Base-by-base conservation (phyloP, 2,329 filamentous ascomycete genomes). In the Ambrosiella xylebori region DNA sequence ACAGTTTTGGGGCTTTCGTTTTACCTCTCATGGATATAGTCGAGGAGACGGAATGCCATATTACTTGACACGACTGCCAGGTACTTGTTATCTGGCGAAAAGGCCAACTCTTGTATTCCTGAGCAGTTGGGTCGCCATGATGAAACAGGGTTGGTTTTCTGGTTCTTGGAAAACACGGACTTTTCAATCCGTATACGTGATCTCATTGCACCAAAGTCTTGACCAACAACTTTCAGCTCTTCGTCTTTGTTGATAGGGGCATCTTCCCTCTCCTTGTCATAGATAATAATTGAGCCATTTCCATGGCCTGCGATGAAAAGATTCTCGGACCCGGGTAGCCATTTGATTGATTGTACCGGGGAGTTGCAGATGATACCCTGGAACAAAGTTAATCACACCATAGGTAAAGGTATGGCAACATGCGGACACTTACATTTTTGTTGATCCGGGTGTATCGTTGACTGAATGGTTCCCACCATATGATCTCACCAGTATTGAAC, bases 401-500 rank as follows among this genome's bases (percentile, higher is more conserved):
- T 41, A 11, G 7, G 7, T 17, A 13, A 1, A 35, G 15, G 15
- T 15, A 7, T 19, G 38, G 12, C 11, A 11, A 17, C 12, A n/a
- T 15, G 12, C 45, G 3, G 27, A n/a, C 44, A 60, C 41, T 27
- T 70, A 86, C 84, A 68, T 97, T 97, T 72, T 98, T 98, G 68
- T 98, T 98, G 65, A 98, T 77, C 17, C 93, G 83, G 2, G 88
- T 87, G 69, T 98, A 98, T 67, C 94, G 89, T 65, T 97, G 91
- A 44, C 89, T 91, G 65, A 96, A 87, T 9, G 93, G 90, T 70
- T 98, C 93, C 75, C 93, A 97, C 93, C 93, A 98, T 62, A 98
- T 91, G 53, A 98, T 89, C 69, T 98, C 93, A 44, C 90, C 89
- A 0, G 90, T 94, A 6, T 91, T 96, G 66, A 95, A 97, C 0